These are phyloP conservation scores for Mucor sp. DNA, from an alignment of 371 early-diverging fungal species.

Conservation along the genomic window DNA sequence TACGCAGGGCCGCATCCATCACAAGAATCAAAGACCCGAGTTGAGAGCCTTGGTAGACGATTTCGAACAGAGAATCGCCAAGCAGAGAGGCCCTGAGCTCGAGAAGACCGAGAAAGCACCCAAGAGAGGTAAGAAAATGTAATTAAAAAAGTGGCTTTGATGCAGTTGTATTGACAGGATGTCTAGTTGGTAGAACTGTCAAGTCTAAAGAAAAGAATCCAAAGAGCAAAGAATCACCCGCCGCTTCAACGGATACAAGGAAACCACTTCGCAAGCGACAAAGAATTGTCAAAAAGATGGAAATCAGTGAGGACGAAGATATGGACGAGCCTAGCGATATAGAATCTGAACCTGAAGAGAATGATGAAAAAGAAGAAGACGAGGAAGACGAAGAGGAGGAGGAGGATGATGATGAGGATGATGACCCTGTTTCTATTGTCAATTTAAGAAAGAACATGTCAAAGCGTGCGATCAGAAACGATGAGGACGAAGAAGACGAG, in stretches of 20 bases:
- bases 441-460: slow-evolving; percentile 4
- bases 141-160: no score
- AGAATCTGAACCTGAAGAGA: slow-evolving; percentile 1
- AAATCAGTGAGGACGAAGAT: slow-evolving; percentile 12
- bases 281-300: slow-evolving; percentile 6
- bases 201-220: slow-evolving; percentile 2
- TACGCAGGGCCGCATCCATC: slow-evolving; percentile 59
- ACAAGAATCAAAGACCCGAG: slow-evolving; percentile 69
- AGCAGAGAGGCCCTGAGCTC: slow-evolving; percentile 27
- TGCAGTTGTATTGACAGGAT: not conserved
- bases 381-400: slow-evolving; percentile 3
- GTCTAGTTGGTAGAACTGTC: slow-evolving; percentile 1
- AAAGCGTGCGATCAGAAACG: not conserved
- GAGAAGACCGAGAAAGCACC: slow-evolving; percentile 17
- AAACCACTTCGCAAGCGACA: slow-evolving; percentile 10
- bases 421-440: not conserved
- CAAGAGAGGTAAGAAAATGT: slow-evolving; percentile 9
- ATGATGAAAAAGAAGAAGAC: slow-evolving; percentile 6
- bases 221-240: not conserved
- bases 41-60: slow-evolving; percentile 79
- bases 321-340: slow-evolving; percentile 5
- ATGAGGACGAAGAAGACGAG: not conserved
- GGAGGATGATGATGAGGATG: slow-evolving; percentile 8
- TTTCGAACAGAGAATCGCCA: slow-evolving; percentile 65
- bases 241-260: not conserved